phyloP scores from a whole-genome alignment of 768 basidiomycete species.

The Tricholoma furcatifolium region DNA sequence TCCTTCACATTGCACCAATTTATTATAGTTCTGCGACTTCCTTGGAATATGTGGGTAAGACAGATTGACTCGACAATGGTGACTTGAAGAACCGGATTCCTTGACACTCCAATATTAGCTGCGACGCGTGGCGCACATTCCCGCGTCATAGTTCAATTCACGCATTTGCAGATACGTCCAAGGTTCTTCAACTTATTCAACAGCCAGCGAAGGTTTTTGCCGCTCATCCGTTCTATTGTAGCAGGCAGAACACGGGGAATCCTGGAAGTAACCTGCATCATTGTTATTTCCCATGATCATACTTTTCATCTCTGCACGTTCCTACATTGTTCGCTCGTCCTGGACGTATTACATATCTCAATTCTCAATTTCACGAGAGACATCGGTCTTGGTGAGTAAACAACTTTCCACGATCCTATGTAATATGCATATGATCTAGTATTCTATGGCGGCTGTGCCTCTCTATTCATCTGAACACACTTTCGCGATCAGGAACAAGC shows the following conservation, averaged over 20 bases:
- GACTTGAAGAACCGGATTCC: too few relatives aligned
- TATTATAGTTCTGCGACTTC: too few relatives aligned
- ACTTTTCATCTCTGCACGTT: constrained; percentile 8
- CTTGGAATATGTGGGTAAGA: too few relatives aligned
- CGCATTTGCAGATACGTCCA: too few relatives aligned
- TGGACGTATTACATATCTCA: neutral
- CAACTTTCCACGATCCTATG: neutral
- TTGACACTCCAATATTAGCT: too few relatives aligned
- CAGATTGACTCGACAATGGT: too few relatives aligned
- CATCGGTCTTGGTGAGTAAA: constrained; percentile 6
- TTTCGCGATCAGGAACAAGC: too few relatives aligned
- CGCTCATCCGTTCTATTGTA: neutral
- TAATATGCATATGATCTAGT: neutral
- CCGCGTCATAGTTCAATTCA: too few relatives aligned
- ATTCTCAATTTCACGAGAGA: neutral
- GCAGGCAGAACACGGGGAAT: neutral
- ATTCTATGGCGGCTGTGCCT: constrained; percentile 1
- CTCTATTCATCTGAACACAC: neutral
- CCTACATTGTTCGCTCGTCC: constrained; percentile 21
- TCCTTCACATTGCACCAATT: too few relatives aligned
- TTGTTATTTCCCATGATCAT: neutral
- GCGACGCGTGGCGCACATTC: too few relatives aligned
- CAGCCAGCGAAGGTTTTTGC: too few relatives aligned
- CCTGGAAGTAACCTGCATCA: constrained; percentile 5
- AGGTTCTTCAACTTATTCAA: too few relatives aligned